Base-by-base conservation (phyloP, 2,329 filamentous ascomycete genomes). In the Colletotrichum sp. region DNA sequence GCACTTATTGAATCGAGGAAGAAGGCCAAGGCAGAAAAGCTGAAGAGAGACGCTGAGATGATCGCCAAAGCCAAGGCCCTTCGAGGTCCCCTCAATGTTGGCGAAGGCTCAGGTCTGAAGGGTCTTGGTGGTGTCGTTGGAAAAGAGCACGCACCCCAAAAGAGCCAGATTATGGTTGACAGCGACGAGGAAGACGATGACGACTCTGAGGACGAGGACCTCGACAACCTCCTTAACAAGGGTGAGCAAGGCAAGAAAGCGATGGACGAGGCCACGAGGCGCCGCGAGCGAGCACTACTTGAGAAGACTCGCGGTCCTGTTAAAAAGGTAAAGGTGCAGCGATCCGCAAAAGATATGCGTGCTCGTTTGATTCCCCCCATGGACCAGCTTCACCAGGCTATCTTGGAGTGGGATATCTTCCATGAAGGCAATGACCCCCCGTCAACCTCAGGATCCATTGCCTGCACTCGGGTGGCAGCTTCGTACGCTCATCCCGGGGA, bases 361-460 rank as follows among this genome's bases (percentile, higher is more conserved):
- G 96, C 97, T 78, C 94, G 97, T 77, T 89, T 99, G 75, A 94
- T 96, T 36, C 97, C 97, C 9, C 95, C 97, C 78, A 94, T 99
- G 85, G 94, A 95, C 48, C 89, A 92, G 18, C 86, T 99, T 34
- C 97, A 98, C 82, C 93, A 94, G 80, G 93, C 93, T 21, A 95
- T 99, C 66, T 91, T 99, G 5, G 91, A 94, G 71, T 99, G 97
- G 97, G 95, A 99, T 78, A 98, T 97, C 78, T 99, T 98, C 83
- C 94, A 98, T 80, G 88, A 92, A 61, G 95, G 96, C 32, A 95
- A 96, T 80, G 94, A 96, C 75, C 97, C 97, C 8, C 96, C 97
- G 0, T 93, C 91, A 67, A 92, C 92, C 18, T 92, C 93, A 64
- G 61, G 48, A n/a, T 66, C 66, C 24, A 34, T 76, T 34, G 89